phyloP scores from a whole-genome alignment of 108 stramenopile genomes.

The Cyclotella distinguenda region DNA sequence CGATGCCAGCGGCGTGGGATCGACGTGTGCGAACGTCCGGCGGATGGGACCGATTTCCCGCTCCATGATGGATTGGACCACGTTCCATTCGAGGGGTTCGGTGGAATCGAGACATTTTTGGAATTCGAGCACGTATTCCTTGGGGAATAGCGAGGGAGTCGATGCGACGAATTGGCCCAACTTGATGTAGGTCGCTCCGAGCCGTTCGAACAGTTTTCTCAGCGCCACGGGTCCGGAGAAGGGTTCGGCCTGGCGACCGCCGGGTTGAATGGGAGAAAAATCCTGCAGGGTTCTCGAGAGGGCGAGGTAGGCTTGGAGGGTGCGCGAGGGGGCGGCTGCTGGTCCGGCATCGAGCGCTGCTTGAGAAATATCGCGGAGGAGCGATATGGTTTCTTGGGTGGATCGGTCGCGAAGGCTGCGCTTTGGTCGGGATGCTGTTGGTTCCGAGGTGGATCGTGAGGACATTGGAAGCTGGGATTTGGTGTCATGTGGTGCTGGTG shows the following conservation, averaged over 20 bases:
- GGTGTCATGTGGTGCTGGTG: neutral
- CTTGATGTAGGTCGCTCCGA: constrained; percentile 96
- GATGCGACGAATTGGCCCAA: constrained; percentile 95
- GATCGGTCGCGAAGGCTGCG: constrained; percentile 71
- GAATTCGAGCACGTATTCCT: constrained; percentile 92
- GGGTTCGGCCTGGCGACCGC: constrained; percentile 33
- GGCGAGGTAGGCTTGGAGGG: constrained; percentile 79
- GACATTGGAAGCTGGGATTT: neutral
- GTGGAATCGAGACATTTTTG: constrained; percentile 94
- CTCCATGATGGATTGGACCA: constrained; percentile 83
- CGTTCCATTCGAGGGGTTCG: constrained; percentile 78
- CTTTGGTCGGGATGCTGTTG: constrained; percentile 45
- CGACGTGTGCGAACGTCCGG: constrained; percentile 68
- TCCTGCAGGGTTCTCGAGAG: constrained; percentile 70
- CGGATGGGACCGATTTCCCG: constrained; percentile 76
- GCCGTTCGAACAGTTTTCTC: constrained; percentile 84
- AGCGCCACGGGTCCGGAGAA: constrained; percentile 71
- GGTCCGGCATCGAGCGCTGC: constrained; percentile 81
- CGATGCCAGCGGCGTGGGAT: constrained; percentile 81
- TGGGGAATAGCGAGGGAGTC: constrained; percentile 92
- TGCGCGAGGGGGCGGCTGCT: constrained; percentile 71
- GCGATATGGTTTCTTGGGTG: constrained; percentile 59
- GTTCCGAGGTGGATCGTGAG: constrained; percentile 3
- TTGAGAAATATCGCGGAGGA: constrained; percentile 71
- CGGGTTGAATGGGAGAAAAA: constrained; percentile 56